Evolutionary conservation across 1,139 yeast genomes (phyloP).

Genomic region (Hemisphaericaspora xylofermentans): DNA sequence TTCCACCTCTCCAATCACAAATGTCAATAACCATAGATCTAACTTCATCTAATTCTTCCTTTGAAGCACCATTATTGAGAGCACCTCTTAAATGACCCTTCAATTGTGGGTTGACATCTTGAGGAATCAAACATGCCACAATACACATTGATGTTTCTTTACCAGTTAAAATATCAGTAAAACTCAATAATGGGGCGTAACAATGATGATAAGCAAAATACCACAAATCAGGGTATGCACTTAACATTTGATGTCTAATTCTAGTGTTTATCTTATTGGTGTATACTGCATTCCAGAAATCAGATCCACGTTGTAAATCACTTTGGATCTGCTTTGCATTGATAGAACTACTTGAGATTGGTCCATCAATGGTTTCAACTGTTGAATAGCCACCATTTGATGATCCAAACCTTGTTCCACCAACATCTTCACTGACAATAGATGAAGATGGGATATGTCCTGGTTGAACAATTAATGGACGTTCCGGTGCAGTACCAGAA

Average conservation of each 20-base stretch:
- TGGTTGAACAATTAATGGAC: conserved; percentile 33
- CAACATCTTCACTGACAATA: conserved; percentile 42
- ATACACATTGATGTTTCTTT: conserved; percentile 77
- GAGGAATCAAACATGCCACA: conserved; percentile 81
- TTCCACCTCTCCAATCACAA: conserved; percentile 72
- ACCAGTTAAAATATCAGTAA: conserved; percentile 58
- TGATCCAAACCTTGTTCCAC: conserved; percentile 36
- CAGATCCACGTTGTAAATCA: conserved; percentile 50
- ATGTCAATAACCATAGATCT: conserved; percentile 64
- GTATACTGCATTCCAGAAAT: conserved; percentile 76
- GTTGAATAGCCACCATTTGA: conserved; percentile 4
- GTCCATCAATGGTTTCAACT: conserved; percentile 46
- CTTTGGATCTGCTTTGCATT: conserved; percentile 27
- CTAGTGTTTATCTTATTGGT: conserved; percentile 66
- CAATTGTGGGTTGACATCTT: conserved; percentile 90
- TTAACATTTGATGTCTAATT: conserved; percentile 63
- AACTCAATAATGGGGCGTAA: conserved; percentile 76
- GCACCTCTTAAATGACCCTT: conserved; percentile 92
- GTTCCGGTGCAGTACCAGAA: conserved; percentile 29
- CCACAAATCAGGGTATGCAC: conserved; percentile 86
- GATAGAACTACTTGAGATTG: conserved; percentile 34
- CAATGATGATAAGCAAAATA: conserved; percentile 69
- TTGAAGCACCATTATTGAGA: conserved; percentile 69
- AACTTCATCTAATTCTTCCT: conserved; percentile 60
- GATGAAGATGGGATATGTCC: conserved; percentile 39